Percentiles rank a stretch among this genome's conserved stretches.
These are phyloP conservation scores for Amniculicola lignicola DNA, from an alignment of 495 filamentous ascomycete genomes.

Conservation along the genomic window DNA sequence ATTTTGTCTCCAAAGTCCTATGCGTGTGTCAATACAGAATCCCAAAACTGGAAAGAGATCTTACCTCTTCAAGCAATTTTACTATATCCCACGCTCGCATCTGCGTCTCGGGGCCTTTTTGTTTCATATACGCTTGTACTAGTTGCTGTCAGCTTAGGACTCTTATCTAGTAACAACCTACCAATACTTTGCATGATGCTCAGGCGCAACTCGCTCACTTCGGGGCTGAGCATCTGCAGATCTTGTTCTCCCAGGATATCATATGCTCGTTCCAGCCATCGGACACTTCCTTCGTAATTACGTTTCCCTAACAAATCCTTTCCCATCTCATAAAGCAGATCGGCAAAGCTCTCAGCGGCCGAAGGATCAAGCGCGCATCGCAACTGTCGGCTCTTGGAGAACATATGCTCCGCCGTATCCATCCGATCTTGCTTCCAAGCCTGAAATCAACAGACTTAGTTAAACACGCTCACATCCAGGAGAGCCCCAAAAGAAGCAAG, in stretches of 20 bases:
- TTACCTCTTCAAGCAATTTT: slow-evolving; percentile 52
- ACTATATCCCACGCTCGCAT: slow-evolving; percentile 57
- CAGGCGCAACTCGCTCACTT: slow-evolving; percentile 62
- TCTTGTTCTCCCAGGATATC: slow-evolving; percentile 56
- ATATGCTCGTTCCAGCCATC: slow-evolving; percentile 73
- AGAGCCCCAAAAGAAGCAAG: not conserved
- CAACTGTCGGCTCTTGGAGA: slow-evolving; percentile 52
- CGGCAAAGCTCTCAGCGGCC: slow-evolving; percentile 62
- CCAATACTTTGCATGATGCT: slow-evolving; percentile 56
- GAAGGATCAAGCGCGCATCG: slow-evolving; percentile 46
- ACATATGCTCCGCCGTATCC: slow-evolving; percentile 77
- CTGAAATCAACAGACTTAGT: slow-evolving; percentile 42
- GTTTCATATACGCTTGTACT: slow-evolving; percentile 53
- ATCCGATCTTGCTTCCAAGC: slow-evolving; percentile 67
- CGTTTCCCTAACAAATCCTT: slow-evolving; percentile 52
- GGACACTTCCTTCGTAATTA: slow-evolving; percentile 55
- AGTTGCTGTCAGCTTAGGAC: slow-evolving; percentile 11
- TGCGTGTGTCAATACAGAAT: not conserved
- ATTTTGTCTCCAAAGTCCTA: slow-evolving; percentile 59
- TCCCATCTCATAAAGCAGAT: slow-evolving; percentile 72
- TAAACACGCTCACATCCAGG: not conserved
- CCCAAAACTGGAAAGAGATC: not conserved
- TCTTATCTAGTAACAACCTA: slow-evolving; percentile 4
- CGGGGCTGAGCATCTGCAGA: slow-evolving; percentile 54
- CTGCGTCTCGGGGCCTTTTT: slow-evolving; percentile 46